Evolutionary conservation across 805 yeast species (phyloP).

Genomic region (Candida incommunis): DNA sequence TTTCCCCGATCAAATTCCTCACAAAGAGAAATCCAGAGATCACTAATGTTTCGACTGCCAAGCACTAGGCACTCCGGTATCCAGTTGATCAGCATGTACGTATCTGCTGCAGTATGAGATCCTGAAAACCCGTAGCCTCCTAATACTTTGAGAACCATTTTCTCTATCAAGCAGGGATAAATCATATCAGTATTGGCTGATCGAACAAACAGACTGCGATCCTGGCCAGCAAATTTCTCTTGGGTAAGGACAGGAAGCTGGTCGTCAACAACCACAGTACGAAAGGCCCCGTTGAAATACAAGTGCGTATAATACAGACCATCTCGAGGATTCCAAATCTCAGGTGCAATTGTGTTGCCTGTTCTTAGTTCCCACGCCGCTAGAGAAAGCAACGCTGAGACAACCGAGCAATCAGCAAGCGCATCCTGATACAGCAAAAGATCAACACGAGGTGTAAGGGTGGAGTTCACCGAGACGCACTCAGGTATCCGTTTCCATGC

Average conservation of each 20-base stretch:
- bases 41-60: neutral
- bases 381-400: neutral
- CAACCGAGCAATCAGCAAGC: neutral
- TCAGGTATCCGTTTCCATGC: neutral
- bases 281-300: neutral
- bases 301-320: neutral
- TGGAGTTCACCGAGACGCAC: neutral
- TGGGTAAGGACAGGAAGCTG: neutral
- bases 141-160: slow-evolving; percentile 4
- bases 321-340: neutral
- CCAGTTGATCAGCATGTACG: neutral
- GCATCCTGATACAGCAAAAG: neutral
- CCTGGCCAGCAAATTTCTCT: too few relatives aligned
- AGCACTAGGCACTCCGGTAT: neutral
- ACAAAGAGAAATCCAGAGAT: neutral
- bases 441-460: neutral
- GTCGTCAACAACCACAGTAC: neutral
- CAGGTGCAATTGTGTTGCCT: neutral
- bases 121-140: slow-evolving; percentile 2
- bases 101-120: slow-evolving; percentile 1
- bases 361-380: neutral
- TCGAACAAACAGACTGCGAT: neutral
- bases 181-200: neutral
- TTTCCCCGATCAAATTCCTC: neutral
- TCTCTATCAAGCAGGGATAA: neutral